Evolutionary conservation across 1,284 basidiomycete species (phyloP).

Genomic region (Melampsora americana): DNA sequence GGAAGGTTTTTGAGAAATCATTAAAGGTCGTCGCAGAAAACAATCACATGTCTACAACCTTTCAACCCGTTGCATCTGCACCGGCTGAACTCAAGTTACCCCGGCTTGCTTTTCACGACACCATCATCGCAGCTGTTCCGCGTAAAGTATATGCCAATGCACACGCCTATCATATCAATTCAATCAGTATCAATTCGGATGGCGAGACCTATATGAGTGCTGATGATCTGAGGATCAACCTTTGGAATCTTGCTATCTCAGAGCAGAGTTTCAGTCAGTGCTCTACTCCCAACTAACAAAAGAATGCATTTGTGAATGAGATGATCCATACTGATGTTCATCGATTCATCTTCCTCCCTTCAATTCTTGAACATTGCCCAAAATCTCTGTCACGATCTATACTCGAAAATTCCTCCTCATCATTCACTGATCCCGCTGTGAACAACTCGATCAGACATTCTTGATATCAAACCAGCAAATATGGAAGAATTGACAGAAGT

Average conservation of each 20-base stretch:
- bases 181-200: slow-evolving; percentile 97
- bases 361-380: background rate
- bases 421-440: background rate
- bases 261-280: slow-evolving; percentile 97
- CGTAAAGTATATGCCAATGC: slow-evolving; percentile 99
- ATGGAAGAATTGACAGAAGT: slow-evolving; percentile 99
- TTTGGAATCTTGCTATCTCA: slow-evolving; percentile 98
- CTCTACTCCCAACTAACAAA: no score
- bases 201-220: slow-evolving; percentile 99
- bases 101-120: slow-evolving; percentile 87
- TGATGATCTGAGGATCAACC: slow-evolving; percentile 92
- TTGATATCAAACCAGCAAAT: slow-evolving; percentile 99
- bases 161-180: slow-evolving; percentile 99
- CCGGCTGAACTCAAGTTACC: slow-evolving; percentile 69
- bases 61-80: slow-evolving; percentile 44
- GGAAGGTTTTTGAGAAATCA: slow-evolving; percentile 99
- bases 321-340: no score
- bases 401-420: background rate
- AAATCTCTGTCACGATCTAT: background rate
- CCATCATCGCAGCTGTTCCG: slow-evolving; percentile 96
- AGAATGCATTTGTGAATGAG: background rate
- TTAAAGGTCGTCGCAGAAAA: slow-evolving; percentile 94
- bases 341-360: background rate
- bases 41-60: slow-evolving; percentile 62
- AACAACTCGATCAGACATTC: slow-evolving; percentile 69